Percentiles rank a stretch among this genome's conserved stretches.
phyloP scores from a whole-genome alignment of 768 basidiomycete species.

The Phanerochaete sordida region DNA sequence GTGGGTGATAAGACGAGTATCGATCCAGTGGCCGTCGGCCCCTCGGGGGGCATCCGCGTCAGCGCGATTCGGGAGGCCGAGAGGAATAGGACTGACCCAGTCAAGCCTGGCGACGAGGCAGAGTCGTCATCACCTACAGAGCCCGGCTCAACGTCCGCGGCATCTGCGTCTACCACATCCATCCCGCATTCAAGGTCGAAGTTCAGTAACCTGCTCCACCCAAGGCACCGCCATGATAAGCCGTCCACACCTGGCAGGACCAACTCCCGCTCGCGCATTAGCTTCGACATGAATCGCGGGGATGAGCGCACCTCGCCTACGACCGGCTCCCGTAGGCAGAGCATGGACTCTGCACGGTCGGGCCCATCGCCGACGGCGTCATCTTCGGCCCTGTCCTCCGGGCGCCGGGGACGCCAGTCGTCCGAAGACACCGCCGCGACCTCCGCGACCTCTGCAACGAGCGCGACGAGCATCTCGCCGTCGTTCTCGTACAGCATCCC shows the following conservation, averaged over 20 bases:
- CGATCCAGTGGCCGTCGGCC: constrained; percentile 12
- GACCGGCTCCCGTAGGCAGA: constrained; percentile 1
- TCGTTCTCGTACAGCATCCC: not conserved
- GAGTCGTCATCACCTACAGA: not conserved
- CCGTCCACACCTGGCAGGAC: not conserved
- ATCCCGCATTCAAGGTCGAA: constrained; percentile 33
- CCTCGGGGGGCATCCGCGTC: constrained; percentile 22
- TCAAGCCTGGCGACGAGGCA: not conserved
- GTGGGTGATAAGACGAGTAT: constrained; percentile 53
- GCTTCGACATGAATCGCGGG: constrained; percentile 23
- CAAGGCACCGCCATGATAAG: constrained; percentile 25
- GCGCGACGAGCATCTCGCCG: not conserved
- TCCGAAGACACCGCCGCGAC: constrained; percentile 1
- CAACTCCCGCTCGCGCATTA: constrained; percentile 16
- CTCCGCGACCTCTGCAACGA: not conserved
- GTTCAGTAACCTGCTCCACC: constrained; percentile 42
- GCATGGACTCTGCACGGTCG: constrained; percentile 9
- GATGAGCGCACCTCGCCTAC: constrained; percentile 14
- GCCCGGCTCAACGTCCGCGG: too few relatives aligned
- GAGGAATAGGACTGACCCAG: not conserved
- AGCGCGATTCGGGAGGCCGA: constrained; percentile 28
- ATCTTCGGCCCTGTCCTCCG: constrained; percentile 11
- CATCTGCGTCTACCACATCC: constrained; percentile 7
- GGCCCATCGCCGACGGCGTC: constrained; percentile 12
- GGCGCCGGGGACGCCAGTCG: not conserved